Base-by-base conservation (phyloP, 2,329 filamentous ascomycete genomes). In the Pleurostoma richardsiae region DNA sequence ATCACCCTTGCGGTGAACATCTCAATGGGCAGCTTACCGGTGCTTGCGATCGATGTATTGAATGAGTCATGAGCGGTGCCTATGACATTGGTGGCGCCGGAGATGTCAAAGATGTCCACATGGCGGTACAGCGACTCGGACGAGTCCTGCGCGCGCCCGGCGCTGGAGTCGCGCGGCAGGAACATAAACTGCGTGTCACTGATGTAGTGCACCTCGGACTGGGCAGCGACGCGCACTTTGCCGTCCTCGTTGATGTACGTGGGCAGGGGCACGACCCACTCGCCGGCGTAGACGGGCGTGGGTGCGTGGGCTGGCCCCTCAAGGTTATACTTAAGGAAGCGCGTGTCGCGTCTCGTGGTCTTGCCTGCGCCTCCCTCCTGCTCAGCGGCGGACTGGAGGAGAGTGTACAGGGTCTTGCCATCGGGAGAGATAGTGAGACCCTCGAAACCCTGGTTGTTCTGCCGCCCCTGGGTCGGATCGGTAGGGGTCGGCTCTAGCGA, bases 361-460 rank as follows among this genome's bases (percentile, higher is more conserved):
- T 56, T 49, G 31, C 39, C 50, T 11, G 42, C 40, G 28, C 57
- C 60, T 26, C 47, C 47, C 51, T 84, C 79, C 56, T 85, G 80
- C 49, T 77, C 73, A 4, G 80, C 67, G 0, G 84, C 83, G 2
- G 79, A 81, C 59, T 90, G 85, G 27, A 88, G 67, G 47, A 89
- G 70, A 2, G 77, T 76, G 57, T 80, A 88, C 8, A 89, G 68
- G 2, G 71, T 79, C 50, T 79, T 80, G 7, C 83, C 82, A 52
- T 86, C 79, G 0, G 74, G 69, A 4, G 77, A 80, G n/a, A 77
- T 64, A 0, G 82, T 84, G 42, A 90, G 64, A 0, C 81, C 85
- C 63, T 90, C 86, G 42, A 89, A 79, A n/a, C 86, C 85, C 59
- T 88, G 84, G 62, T 90, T 90, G 62, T 90, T 88, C 46, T 75